Conservation (phyloP, 2,329 filamentous ascomycete genomes). For the Chaetomium strumarium region DNA sequence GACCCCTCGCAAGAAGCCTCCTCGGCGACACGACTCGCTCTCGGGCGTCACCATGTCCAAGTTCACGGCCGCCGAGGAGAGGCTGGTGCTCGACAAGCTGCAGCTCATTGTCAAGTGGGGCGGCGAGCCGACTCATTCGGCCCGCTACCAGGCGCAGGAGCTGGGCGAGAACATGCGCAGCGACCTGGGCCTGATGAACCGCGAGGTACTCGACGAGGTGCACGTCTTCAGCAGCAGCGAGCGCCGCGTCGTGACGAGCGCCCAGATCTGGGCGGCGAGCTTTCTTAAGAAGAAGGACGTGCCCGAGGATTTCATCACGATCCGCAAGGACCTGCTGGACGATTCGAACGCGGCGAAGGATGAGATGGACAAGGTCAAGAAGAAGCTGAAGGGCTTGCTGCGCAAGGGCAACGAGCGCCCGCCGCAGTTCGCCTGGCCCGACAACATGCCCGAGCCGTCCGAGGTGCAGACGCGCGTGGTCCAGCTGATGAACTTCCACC, state of each 20-base stretch:
- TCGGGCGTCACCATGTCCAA: conserved; percentile 89
- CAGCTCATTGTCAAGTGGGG: conserved; percentile 99
- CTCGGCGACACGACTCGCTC: conserved; percentile 72
- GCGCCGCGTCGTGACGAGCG: conserved; percentile 86
- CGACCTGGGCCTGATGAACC: conserved; percentile 86
- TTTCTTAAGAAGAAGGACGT: conserved; percentile 86
- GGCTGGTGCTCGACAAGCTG: conserved; percentile 87
- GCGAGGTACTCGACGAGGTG: conserved; percentile 85
- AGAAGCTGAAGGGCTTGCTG: conserved; percentile 90
- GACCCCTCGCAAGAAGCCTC: conserved; percentile 38
- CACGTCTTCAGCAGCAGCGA: conserved; percentile 95
- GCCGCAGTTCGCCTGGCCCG: conserved; percentile 95
- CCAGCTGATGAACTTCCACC: conserved; percentile 95
- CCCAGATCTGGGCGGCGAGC: conserved; percentile 88
- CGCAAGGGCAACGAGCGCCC: conserved; percentile 90
- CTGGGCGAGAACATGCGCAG: conserved; percentile 94
- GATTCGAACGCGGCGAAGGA: conserved; percentile 98
- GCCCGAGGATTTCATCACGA: conserved; percentile 76
- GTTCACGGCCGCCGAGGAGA: conserved; percentile 88
- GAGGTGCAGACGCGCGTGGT: conserved; percentile 89
- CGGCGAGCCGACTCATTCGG: conserved; percentile 94
- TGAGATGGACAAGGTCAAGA: conserved; percentile 99
- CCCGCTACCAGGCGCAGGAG: conserved; percentile 91
- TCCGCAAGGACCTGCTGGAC: conserved; percentile 90
- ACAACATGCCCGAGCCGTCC: conserved; percentile 89